Evolutionary conservation across 2,329 filamentous ascomycete species (phyloP).

Genomic region (Diplodia intermedia): DNA sequence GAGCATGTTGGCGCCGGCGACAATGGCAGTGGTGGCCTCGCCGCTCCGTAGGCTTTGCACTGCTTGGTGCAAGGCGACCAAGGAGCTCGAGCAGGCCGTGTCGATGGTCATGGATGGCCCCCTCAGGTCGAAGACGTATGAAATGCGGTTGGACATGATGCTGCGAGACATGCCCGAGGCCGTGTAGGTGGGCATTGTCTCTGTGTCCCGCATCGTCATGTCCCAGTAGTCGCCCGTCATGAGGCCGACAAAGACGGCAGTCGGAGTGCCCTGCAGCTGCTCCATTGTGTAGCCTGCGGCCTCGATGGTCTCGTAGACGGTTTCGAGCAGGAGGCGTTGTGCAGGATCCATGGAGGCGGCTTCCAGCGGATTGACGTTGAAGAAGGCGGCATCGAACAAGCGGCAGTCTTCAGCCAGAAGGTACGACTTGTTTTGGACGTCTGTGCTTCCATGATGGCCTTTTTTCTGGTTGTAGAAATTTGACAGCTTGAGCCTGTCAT

Average conservation of each 20-base stretch:
- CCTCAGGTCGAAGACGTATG: constrained; percentile 41
- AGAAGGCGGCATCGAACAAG: constrained; percentile 44
- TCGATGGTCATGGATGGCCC: constrained; percentile 41
- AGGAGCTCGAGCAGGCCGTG: constrained; percentile 41
- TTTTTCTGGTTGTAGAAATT: constrained; percentile 35
- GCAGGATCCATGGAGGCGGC: constrained; percentile 40
- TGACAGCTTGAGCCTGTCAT: constrained; percentile 42
- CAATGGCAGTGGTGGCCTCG: constrained; percentile 2
- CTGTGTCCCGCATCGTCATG: constrained; percentile 36
- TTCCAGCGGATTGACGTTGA: constrained; percentile 41
- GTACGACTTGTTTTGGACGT: constrained; percentile 23
- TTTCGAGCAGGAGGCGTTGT: constrained; percentile 38
- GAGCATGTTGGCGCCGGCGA: constrained; percentile 20
- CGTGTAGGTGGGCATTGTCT: constrained; percentile 34
- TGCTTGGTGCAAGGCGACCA: constrained; percentile 37
- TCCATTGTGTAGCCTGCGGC: constrained; percentile 33
- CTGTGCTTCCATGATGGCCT: constrained; percentile 8
- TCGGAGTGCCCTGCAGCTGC: constrained; percentile 32
- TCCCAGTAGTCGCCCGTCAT: constrained; percentile 32
- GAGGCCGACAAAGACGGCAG: constrained; percentile 36
- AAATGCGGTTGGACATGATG: constrained; percentile 42
- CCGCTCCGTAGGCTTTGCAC: constrained; percentile 20
- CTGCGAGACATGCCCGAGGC: constrained; percentile 34
- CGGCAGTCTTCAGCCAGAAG: constrained; percentile 38
- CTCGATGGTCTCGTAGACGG: constrained; percentile 36